A percentile compares a stretch with the other conserved stretches of the same genome.
Conservation (phyloP, 2,329 filamentous ascomycete species). For the Epichloe festucae region DNA sequence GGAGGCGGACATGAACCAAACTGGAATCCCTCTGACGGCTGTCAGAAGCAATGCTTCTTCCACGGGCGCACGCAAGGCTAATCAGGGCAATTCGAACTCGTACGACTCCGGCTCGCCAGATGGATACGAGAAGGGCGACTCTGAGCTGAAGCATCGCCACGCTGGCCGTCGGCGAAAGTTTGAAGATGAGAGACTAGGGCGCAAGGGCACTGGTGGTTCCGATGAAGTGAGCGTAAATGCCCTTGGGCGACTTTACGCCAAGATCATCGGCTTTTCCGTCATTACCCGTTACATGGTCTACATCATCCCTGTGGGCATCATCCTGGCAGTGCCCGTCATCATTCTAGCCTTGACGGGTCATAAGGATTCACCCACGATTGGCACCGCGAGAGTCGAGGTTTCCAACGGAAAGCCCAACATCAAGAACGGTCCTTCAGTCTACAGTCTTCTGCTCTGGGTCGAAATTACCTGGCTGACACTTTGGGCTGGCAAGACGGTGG, state of each 20-base stretch:
- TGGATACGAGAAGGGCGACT: slow-evolving; percentile 31
- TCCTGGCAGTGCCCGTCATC: slow-evolving; percentile 50
- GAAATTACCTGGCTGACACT: slow-evolving; percentile 54
- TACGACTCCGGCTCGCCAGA: slow-evolving; percentile 19
- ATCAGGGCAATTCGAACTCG: slow-evolving; percentile 20
- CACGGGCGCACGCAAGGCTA: slow-evolving; percentile 38
- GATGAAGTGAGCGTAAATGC: slow-evolving; percentile 47
- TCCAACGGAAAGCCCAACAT: not conserved
- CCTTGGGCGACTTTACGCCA: slow-evolving; percentile 53
- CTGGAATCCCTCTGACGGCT: slow-evolving; percentile 40
- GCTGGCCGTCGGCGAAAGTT: slow-evolving; percentile 38
- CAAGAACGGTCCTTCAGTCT: slow-evolving; percentile 34
- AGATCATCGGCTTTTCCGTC: slow-evolving; percentile 49
- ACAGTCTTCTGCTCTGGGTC: slow-evolving; percentile 55
- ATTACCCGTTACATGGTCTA: slow-evolving; percentile 56
- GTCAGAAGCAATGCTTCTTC: slow-evolving; percentile 43
- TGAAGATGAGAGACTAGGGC: slow-evolving; percentile 22
- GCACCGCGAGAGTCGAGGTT: slow-evolving; percentile 13
- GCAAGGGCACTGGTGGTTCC: slow-evolving; percentile 30
- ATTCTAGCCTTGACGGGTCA: slow-evolving; percentile 35
- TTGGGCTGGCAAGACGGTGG: slow-evolving; percentile 54
- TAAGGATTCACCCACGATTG: slow-evolving; percentile 24
- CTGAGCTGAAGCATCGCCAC: slow-evolving; percentile 21
- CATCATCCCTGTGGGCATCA: slow-evolving; percentile 47
- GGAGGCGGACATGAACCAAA: slow-evolving; percentile 21